A percentile compares a stretch with the other conserved stretches of the same genome.
phyloP scores from a whole-genome alignment of 331 rosid species.

The Rhamnella rubrinervis region DNA sequence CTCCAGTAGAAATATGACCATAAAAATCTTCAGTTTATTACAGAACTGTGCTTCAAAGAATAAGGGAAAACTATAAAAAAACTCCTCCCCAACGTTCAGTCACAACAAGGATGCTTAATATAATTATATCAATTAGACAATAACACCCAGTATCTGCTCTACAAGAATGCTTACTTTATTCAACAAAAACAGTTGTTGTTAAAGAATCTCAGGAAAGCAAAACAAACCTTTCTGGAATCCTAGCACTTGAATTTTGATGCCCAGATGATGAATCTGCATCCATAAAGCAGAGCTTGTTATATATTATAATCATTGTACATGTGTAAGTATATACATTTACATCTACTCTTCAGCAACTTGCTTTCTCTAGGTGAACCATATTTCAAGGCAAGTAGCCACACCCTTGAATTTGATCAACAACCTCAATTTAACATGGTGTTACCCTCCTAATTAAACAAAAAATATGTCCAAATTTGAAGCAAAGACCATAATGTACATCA shows the following conservation, averaged over 20 bases:
- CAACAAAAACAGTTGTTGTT: neutral
- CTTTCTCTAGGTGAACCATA: too few species aligned
- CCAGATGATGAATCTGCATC: slow-evolving; percentile 63
- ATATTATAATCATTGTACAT: neutral
- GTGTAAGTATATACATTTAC: neutral
- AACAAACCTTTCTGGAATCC: slow-evolving; percentile 83
- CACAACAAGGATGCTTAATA: too few species aligned
- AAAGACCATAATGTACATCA: neutral
- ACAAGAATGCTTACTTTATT: too few species aligned
- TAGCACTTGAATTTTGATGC: slow-evolving; percentile 63
- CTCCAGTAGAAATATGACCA: too few species aligned
- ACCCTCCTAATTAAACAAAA: neutral
- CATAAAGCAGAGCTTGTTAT: slow-evolving; percentile 25
- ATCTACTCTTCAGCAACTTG: neutral
- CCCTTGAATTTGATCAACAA: neutral
- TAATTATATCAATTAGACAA: too few species aligned
- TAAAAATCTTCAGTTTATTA: too few species aligned
- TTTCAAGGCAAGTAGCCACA: too few species aligned
- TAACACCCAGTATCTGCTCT: too few species aligned
- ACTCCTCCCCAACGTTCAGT: too few species aligned
- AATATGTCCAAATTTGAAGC: too few species aligned
- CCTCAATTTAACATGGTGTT: neutral
- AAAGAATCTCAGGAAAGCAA: slow-evolving; percentile 20
- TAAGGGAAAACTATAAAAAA: too few species aligned
- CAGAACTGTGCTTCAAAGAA: too few species aligned